Conservation (phyloP, 2,329 filamentous ascomycete genomes). For the Penicillium concentricum region DNA sequence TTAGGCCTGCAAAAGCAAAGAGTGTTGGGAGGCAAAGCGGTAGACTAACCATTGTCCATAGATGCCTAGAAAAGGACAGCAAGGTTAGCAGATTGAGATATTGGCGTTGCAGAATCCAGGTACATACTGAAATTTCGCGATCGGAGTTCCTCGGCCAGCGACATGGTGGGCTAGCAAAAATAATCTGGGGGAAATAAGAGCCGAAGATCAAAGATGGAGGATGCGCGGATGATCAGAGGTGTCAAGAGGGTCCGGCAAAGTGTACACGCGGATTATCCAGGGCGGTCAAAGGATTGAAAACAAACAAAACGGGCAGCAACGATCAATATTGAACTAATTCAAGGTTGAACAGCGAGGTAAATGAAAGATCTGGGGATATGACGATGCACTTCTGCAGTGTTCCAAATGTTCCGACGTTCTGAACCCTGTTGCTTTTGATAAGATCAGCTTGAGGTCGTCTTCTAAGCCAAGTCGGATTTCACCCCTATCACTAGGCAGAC, state of each 20-base stretch:
- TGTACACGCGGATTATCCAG: slow-evolving; percentile 4
- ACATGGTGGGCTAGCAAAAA: slow-evolving; percentile 46
- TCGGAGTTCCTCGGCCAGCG: slow-evolving; percentile 61
- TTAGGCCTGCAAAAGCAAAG: background rate
- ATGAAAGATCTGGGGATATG: background rate
- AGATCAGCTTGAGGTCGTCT: background rate
- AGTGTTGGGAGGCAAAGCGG: background rate
- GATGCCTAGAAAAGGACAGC: slow-evolving; percentile 52
- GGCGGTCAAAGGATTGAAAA: slow-evolving; percentile 8
- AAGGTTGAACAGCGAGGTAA: background rate
- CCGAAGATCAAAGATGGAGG: slow-evolving; percentile 1
- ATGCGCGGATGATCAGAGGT: slow-evolving; percentile 8
- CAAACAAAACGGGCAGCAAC: slow-evolving; percentile 3
- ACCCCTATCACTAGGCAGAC: slow-evolving; percentile 2
- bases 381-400: background rate
- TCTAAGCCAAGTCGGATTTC: background rate
- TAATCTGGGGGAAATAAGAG: background rate
- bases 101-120: slow-evolving; percentile 9
- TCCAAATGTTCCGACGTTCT: background rate
- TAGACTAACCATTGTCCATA: slow-evolving; percentile 65
- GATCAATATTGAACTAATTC: background rate
- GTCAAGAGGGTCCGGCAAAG: slow-evolving; percentile 9
- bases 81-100: slow-evolving; percentile 23
- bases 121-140: slow-evolving; percentile 66
- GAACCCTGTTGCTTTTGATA: background rate